A percentile compares a stretch with the other conserved stretches of the same genome.
Conservation (phyloP, 2,329 filamentous ascomycete species). For the Penicillium sp. region DNA sequence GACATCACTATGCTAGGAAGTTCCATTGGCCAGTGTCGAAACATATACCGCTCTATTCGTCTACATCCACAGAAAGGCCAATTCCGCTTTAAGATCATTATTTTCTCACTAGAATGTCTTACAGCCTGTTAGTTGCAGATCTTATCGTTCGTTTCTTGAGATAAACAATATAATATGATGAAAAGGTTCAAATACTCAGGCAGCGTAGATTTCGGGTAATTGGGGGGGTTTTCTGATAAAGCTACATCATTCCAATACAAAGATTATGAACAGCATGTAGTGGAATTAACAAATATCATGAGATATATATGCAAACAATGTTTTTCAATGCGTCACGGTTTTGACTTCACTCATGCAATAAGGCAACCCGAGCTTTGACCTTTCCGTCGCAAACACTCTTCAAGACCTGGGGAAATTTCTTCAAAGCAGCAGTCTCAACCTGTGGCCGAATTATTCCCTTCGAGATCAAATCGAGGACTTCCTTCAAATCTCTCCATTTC, state of each 20-base stretch:
- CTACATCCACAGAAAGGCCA: neutral
- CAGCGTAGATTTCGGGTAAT: fast-evolving
- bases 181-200: fast-evolving
- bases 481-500: neutral
- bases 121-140: neutral
- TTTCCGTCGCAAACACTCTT: neutral
- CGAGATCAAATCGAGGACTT: neutral
- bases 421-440: neutral
- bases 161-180: neutral
- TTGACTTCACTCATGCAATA: neutral
- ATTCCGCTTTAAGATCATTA: neutral
- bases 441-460: neutral
- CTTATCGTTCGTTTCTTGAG: fast-evolving
- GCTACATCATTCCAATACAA: neutral
- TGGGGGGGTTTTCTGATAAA: neutral
- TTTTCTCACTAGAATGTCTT: neutral
- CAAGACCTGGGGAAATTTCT: neutral
- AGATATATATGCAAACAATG: neutral
- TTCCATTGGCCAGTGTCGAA: neutral
- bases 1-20: neutral
- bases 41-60: neutral
- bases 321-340: neutral
- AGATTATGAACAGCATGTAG: neutral
- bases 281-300: neutral
- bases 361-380: neutral